These are phyloP conservation scores for Phytophthora citrophthora DNA, from an alignment of 352 stramenopile genomes.

Conservation along the genomic window DNA sequence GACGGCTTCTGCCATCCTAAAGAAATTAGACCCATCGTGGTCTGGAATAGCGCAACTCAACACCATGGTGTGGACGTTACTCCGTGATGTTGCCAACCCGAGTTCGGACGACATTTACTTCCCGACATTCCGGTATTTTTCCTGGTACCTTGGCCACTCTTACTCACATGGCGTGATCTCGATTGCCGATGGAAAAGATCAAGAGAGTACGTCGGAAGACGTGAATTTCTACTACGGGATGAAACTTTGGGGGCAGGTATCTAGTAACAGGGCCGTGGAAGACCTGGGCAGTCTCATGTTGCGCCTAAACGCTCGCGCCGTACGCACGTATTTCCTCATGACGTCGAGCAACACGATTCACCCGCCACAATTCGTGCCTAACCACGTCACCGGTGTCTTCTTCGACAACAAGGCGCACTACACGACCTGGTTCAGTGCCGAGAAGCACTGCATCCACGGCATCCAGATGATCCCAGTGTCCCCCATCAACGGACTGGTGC, in stretches of 20 bases:
- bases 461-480: constrained; percentile 84
- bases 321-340: constrained; percentile 75
- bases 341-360: constrained; percentile 55
- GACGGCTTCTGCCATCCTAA: constrained; percentile 54
- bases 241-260: constrained; percentile 62
- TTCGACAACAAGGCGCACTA: constrained; percentile 65
- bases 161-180: constrained; percentile 68
- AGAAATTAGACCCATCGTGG: constrained; percentile 57
- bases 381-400: constrained; percentile 64
- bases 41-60: constrained; percentile 47
- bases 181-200: constrained; percentile 70
- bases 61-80: constrained; percentile 49
- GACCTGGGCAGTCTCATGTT: constrained; percentile 69
- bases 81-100: constrained; percentile 67
- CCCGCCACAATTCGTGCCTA: constrained; percentile 51
- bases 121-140: constrained; percentile 63
- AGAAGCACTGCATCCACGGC: constrained; percentile 78
- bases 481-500: constrained; percentile 72
- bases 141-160: constrained; percentile 65
- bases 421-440: constrained; percentile 71
- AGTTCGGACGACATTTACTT: constrained; percentile 53
- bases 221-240: constrained; percentile 77
- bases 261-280: constrained; percentile 47
- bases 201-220: constrained; percentile 67
- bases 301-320: constrained; percentile 50